phyloP scores from a whole-genome alignment of 2,329 filamentous ascomycete genomes.

The Trichoderma koningii region DNA sequence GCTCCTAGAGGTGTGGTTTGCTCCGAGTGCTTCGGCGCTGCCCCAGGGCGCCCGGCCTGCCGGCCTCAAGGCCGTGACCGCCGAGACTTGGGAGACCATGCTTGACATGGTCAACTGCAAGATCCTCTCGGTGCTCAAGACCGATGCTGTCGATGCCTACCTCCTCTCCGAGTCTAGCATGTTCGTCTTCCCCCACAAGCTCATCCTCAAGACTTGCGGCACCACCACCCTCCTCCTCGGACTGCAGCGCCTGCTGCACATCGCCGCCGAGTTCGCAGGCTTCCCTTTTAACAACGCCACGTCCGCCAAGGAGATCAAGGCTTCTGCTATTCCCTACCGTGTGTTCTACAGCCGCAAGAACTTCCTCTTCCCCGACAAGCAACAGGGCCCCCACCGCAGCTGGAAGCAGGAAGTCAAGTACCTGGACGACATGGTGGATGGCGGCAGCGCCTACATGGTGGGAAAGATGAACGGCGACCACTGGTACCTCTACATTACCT shows the following conservation, averaged over 20 bases:
- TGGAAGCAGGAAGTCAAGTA: slow-evolving; percentile 96
- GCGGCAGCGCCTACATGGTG: slow-evolving; percentile 98
- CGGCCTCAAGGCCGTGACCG: slow-evolving; percentile 82
- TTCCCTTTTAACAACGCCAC: slow-evolving; percentile 78
- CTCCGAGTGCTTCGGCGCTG: slow-evolving; percentile 72
- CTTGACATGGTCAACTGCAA: slow-evolving; percentile 98
- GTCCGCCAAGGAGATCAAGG: slow-evolving; percentile 65
- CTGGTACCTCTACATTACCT: slow-evolving; percentile 97
- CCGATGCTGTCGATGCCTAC: slow-evolving; percentile 93
- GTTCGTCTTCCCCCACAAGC: slow-evolving; percentile 99
- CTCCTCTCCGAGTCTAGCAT: slow-evolving; percentile 98
- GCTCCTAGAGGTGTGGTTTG: slow-evolving; percentile 97
- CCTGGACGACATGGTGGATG: slow-evolving; percentile 86
- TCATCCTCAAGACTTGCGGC: slow-evolving; percentile 97
- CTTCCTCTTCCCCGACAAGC: slow-evolving; percentile 92
- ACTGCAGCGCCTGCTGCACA: slow-evolving; percentile 86
- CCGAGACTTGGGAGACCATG: slow-evolving; percentile 92
- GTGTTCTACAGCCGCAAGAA: slow-evolving; percentile 99
- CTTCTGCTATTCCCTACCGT: slow-evolving; percentile 85
- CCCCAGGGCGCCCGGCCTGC: slow-evolving; percentile 69
- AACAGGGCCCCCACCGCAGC: slow-evolving; percentile 91
- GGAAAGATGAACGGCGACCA: slow-evolving; percentile 99
- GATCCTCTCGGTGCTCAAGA: slow-evolving; percentile 90
- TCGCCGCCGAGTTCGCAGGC: slow-evolving; percentile 84
- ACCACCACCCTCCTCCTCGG: slow-evolving; percentile 92